Base-by-base conservation (phyloP, 768 basidiomycete species). In the Mycena rosella region DNA sequence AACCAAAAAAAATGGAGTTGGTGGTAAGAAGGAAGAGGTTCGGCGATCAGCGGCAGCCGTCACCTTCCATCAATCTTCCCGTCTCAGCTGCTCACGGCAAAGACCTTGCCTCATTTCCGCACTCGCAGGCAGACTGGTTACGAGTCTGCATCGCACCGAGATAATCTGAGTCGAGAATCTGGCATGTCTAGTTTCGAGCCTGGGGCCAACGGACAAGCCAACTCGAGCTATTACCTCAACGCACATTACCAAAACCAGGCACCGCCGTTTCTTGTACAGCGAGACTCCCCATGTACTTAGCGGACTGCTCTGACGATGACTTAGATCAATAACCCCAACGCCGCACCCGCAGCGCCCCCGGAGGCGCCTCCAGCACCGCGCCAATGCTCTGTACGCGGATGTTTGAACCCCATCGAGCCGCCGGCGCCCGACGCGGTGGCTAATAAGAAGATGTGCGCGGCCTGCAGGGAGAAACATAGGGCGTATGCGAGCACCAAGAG, bases 401-500 rank as follows among this genome's bases (percentile, higher is more conserved):
- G 87, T 74, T 67, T 69, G 18, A 76, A 77, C 24, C 53, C 70
- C 5, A 66, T 85, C 26, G 69, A 76, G n/a, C 54, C 61, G 8
- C 74, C 74, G 8, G 76, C 18, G 45, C 44, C 78, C 22, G 58
- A 71, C 6, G 47, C 66, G 1, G 42, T 53, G 11, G 49, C 22
- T 18, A 49, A 70, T 5, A 81, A 78, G 73, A 87, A 84, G 75
- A 88, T 88, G 87, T 89, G 87, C 79, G 83, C 85, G 24, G 69
- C 68, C 0, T 88, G 87, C 76, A 79, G 87, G 26, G 79, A 81
- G 40, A 80, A 84, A 20, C 87, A 88, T 72, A 82, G 86, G 29
- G 74, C 81, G 7, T 88, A 89, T 54, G 86, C 85, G 13, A 82
- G 74, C 38, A 85, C 86, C 5, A 87, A 87, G 72, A 77, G 86